Evolutionary conservation across 306 rosid genomes (phyloP).

Genomic region (Argentina anserina): DNA sequence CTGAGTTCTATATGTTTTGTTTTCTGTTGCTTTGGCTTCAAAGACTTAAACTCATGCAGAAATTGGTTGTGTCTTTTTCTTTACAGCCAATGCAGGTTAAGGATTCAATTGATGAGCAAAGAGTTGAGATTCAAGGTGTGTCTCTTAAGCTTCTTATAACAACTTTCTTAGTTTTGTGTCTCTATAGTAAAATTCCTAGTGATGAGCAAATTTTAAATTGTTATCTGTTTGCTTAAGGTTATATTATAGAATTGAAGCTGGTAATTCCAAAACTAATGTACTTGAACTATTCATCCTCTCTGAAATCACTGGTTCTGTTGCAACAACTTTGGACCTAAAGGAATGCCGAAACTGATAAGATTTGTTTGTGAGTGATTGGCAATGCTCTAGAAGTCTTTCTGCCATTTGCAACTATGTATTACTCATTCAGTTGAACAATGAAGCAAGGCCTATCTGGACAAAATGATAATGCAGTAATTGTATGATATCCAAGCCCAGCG

Average conservation of each 20-base stretch:
- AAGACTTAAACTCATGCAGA: not conserved
- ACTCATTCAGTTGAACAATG: not conserved
- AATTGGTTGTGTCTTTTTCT: not conserved
- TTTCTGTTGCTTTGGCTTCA: not conserved
- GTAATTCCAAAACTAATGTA: not conserved
- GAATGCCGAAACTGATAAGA: not conserved
- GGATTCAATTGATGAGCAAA: conserved; percentile 29
- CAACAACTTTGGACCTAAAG: not conserved
- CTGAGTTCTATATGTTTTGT: not conserved
- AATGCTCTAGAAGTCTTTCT: not conserved
- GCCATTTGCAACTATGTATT: not conserved
- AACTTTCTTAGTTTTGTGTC: not conserved
- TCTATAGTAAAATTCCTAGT: not conserved
- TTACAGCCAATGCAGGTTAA: conserved; percentile 46
- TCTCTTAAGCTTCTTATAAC: conserved; percentile 11
- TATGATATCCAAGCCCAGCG: not conserved
- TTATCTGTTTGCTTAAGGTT: not conserved
- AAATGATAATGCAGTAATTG: not conserved
- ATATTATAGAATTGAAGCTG: not conserved
- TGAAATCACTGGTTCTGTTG: not conserved
- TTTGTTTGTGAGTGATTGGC: not conserved
- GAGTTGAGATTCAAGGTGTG: conserved; percentile 42
- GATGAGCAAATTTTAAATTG: not conserved
- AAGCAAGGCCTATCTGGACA: conserved; percentile 1
- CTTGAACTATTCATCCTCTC: not conserved